Conservation (phyloP, 768 basidiomycete species). For the Suillus variegatus region DNA sequence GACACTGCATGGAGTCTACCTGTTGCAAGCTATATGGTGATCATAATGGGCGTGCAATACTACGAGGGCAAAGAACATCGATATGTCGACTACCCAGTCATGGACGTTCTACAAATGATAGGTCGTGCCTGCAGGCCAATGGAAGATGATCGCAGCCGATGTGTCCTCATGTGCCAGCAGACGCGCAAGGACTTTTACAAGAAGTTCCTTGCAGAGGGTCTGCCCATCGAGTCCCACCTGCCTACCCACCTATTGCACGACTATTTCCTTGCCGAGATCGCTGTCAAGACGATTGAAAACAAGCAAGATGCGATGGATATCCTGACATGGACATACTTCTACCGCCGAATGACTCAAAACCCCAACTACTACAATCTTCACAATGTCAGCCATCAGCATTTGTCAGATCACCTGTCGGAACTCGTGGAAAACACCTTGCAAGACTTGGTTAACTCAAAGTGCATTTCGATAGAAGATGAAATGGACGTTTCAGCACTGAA, state of each 20-base stretch:
- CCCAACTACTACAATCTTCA: slow-evolving; percentile 94
- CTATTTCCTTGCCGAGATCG: slow-evolving; percentile 97
- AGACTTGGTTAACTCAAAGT: slow-evolving; percentile 93
- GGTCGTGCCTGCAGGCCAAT: slow-evolving; percentile 92
- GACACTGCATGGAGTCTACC: slow-evolving; percentile 97
- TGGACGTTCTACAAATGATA: slow-evolving; percentile 99
- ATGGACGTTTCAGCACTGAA: slow-evolving; percentile 93
- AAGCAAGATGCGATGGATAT: slow-evolving; percentile 99
- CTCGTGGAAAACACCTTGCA: slow-evolving; percentile 91
- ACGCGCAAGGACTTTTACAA: slow-evolving; percentile 99
- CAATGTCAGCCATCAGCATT: slow-evolving; percentile 93
- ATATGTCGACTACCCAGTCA: slow-evolving; percentile 97
- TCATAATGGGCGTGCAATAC: slow-evolving; percentile 98
- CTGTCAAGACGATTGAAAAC: slow-evolving; percentile 98
- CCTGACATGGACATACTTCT: slow-evolving; percentile 98
- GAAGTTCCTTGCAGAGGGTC: slow-evolving; percentile 95
- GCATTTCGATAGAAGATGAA: slow-evolving; percentile 92
- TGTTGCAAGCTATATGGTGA: slow-evolving; percentile 93
- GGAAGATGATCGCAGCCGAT: slow-evolving; percentile 88
- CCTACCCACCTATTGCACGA: slow-evolving; percentile 91
- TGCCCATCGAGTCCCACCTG: slow-evolving; percentile 95
- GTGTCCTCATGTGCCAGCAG: slow-evolving; percentile 96
- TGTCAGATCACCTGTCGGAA: slow-evolving; percentile 95
- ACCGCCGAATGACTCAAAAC: slow-evolving; percentile 96
- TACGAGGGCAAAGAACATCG: slow-evolving; percentile 98